These are phyloP conservation scores for Setaria italica DNA, from an alignment of 202 grass and related monocot genomes.

Conservation along the genomic window DNA sequence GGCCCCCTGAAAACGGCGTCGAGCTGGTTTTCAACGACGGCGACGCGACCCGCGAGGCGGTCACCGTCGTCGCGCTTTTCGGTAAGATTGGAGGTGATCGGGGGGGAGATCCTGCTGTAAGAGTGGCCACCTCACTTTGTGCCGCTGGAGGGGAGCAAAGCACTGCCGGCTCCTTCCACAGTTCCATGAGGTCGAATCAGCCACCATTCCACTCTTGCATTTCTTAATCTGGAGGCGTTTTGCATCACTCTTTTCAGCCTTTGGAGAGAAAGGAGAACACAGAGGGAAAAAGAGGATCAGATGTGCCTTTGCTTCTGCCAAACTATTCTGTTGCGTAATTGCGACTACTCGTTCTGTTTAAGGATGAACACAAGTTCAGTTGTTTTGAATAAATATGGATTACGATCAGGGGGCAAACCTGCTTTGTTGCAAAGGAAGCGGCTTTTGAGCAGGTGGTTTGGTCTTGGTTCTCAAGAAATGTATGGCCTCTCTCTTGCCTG, in stretches of 20 bases:
- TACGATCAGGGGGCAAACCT: slow-evolving; percentile 5
- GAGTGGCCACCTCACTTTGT: slow-evolving; percentile 51
- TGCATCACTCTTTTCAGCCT: slow-evolving; percentile 51
- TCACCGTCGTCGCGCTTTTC: slow-evolving; percentile 3
- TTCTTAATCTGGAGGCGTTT: slow-evolving; percentile 52
- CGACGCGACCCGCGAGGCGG: not conserved
- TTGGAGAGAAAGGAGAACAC: not conserved
- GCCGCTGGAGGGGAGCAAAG: slow-evolving; percentile 30
- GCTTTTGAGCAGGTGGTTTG: slow-evolving; percentile 51
- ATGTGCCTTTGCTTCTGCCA: slow-evolving; percentile 48
- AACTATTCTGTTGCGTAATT: slow-evolving; percentile 30
- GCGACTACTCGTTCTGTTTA: slow-evolving; percentile 17
- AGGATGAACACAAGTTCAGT: slow-evolving; percentile 47
- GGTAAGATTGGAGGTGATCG: slow-evolving; percentile 44
- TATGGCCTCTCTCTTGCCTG: slow-evolving; percentile 46
- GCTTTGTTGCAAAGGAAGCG: slow-evolving; percentile 37
- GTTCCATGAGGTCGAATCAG: slow-evolving; percentile 43
- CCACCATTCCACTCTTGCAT: slow-evolving; percentile 43
- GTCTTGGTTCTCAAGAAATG: slow-evolving; percentile 36
- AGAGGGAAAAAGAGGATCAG: slow-evolving; percentile 16
- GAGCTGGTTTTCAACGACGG: slow-evolving; percentile 52
- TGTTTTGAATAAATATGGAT: slow-evolving; percentile 27
- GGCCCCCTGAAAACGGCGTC: slow-evolving; percentile 25
- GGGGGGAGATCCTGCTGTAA: slow-evolving; percentile 30
- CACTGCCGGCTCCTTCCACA: slow-evolving; percentile 18